Evolutionary conservation across 2,329 filamentous ascomycete genomes (phyloP), one percentile per base, ranked within the genome.

Genomic region (Trichoderma pleuroti): DNA sequence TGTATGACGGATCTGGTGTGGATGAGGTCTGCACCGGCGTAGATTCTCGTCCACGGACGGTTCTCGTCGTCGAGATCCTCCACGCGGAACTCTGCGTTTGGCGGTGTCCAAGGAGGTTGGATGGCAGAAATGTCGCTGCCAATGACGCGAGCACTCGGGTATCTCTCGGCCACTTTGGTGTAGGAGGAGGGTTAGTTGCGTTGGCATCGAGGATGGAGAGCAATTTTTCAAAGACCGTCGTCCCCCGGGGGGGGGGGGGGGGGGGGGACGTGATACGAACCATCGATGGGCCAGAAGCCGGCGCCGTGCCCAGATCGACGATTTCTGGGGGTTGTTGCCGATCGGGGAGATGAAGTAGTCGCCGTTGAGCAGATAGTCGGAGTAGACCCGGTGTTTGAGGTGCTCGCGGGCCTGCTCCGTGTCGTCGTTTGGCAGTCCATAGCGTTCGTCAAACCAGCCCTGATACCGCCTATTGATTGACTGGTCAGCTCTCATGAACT

Each of bases 251-350:
- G n/a, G n/a, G n/a, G n/a, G 56, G 16, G n/a, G 12, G 24, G 54
- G 4, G 26, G 26, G 5, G 26, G 26, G 26, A 28, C 26, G 18
- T 39, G 26, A 49, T 14, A 78, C 80, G 46, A 74, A 85, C 84
- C 78, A 74, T 85, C 84, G 67, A 88, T 84, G 3, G 87, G 87
- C 88, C 88, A 90, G 54, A 87, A 81, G 32, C 84, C 84, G 36
- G 83, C 84, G 7, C 85, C 85, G 84, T 86, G 30, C 85, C 85
- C 18, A 86, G 75, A 71, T 86, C 84, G 42, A 86, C 77, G 70
- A 87, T 85, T 73, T 85, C 61, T 86, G 84, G 3, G 83, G 83
- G 26, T 78, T 76, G 28, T 80, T 75, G 24, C 80, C 81, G 21
- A 87, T 80, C 7, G 85, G 85, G 1, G 85, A 80, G 0, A 83